phyloP scores from a whole-genome alignment of 2,329 filamentous ascomycete species.

The Microsporum canis region DNA sequence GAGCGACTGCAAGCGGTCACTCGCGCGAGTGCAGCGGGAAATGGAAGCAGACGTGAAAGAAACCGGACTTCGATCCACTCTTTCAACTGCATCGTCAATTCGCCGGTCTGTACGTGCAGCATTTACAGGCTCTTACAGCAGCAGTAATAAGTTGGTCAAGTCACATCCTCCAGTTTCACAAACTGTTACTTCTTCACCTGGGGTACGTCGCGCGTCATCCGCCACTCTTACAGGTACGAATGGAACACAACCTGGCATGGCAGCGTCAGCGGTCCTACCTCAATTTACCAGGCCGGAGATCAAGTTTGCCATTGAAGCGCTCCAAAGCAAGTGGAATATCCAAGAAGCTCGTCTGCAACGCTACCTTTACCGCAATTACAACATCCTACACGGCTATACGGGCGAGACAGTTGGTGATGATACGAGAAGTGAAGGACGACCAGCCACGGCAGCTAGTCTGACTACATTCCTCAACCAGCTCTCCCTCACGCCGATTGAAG shows the following conservation, averaged over 20 bases:
- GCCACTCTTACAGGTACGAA: slow-evolving; percentile 7
- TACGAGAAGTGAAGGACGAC: slow-evolving; percentile 27
- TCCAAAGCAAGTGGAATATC: slow-evolving; percentile 37
- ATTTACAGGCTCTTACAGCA: slow-evolving; percentile 22
- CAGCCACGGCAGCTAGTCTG: slow-evolving; percentile 28
- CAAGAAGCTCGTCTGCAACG: slow-evolving; percentile 33
- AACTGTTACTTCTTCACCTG: slow-evolving; percentile 5
- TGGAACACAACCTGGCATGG: background rate
- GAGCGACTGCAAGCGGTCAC: slow-evolving; percentile 48
- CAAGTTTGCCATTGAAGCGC: slow-evolving; percentile 7
- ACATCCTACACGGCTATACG: slow-evolving; percentile 27
- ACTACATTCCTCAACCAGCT: slow-evolving; percentile 30
- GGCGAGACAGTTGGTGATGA: slow-evolving; percentile 21
- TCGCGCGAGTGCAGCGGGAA: slow-evolving; percentile 48
- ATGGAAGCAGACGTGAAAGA: slow-evolving; percentile 42
- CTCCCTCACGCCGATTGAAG: slow-evolving; percentile 25
- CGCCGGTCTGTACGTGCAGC: slow-evolving; percentile 35
- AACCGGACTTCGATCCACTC: slow-evolving; percentile 14
- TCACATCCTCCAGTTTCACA: slow-evolving; percentile 1
- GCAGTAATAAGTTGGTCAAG: slow-evolving; percentile 26
- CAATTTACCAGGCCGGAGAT: slow-evolving; percentile 6
- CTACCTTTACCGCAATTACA: slow-evolving; percentile 39
- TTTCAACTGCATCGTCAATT: slow-evolving; percentile 29
- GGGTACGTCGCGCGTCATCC: slow-evolving; percentile 3
- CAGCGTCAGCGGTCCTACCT: slow-evolving; percentile 4